Conservation (phyloP, 768 basidiomycete genomes). For the Xanthoconium purpureum region DNA sequence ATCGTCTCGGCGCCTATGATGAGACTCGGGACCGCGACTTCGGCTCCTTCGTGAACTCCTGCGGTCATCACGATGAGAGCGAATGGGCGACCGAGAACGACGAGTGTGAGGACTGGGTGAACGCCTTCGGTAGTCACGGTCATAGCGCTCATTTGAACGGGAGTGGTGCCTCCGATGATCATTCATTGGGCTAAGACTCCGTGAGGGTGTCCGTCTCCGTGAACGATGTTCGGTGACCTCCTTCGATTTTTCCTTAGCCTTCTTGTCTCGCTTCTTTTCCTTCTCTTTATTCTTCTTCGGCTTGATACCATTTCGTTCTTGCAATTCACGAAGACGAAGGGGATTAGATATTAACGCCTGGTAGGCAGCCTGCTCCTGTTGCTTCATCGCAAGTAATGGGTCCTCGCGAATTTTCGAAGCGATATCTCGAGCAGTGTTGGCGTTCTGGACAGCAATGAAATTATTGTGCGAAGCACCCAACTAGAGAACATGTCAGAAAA, state of each 20-base stretch:
- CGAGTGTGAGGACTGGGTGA: conserved; percentile 47
- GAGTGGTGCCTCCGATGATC: conserved; percentile 29
- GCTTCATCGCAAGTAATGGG: conserved; percentile 94
- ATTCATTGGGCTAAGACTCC: conserved; percentile 30
- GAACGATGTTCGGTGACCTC: conserved; percentile 29
- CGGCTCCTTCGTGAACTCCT: conserved; percentile 25
- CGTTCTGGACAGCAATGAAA: conserved; percentile 93
- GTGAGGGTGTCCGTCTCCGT: conserved; percentile 32
- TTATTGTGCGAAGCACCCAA: conserved; percentile 85
- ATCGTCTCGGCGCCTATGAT: conserved; percentile 13
- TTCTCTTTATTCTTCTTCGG: conserved; percentile 73
- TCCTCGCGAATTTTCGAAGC: conserved; percentile 96
- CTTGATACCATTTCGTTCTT: conserved; percentile 78
- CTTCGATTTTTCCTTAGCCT: conserved; percentile 24
- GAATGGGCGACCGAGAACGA: conserved; percentile 47
- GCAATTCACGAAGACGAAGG: conserved; percentile 75
- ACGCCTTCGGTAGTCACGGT: conserved; percentile 30
- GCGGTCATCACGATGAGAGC: conserved; percentile 20
- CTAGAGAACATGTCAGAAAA: conserved; percentile 37
- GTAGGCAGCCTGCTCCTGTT: conserved; percentile 93
- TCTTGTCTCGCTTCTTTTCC: conserved; percentile 49
- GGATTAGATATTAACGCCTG: conserved; percentile 85
- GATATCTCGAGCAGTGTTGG: conserved; percentile 84
- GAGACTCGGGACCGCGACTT: conserved; percentile 30
- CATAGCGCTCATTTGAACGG: conserved; percentile 30